These are phyloP conservation scores for Apostasia shenzhenica DNA, from an alignment of 106 monocot genomes.

Conservation along the genomic window DNA sequence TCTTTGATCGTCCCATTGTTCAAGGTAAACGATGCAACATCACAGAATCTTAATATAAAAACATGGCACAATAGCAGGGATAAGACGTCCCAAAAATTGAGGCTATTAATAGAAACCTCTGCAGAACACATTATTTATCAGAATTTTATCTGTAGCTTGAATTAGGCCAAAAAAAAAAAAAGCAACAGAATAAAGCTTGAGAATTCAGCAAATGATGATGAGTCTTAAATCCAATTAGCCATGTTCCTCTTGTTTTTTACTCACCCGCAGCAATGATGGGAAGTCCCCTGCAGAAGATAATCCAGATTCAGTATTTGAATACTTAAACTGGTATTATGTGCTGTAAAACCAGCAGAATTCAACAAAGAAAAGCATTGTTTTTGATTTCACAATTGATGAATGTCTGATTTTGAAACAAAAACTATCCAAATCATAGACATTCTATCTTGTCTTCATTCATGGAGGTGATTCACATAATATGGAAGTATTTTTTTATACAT, in stretches of 20 bases:
- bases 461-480: background rate
- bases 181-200: background rate
- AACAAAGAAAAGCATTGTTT: background rate
- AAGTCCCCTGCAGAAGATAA: conserved; percentile 6
- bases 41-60: too few species aligned
- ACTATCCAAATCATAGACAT: background rate
- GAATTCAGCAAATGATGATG: background rate
- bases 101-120: too few species aligned
- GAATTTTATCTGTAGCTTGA: too few species aligned
- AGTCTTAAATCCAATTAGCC: background rate
- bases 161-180: background rate
- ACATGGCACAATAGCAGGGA: too few species aligned
- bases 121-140: too few species aligned
- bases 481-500: too few species aligned
- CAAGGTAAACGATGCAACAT: too few species aligned
- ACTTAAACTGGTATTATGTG: too few species aligned
- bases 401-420: background rate
- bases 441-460: background rate
- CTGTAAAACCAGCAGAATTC: too few species aligned
- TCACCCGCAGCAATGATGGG: conserved; percentile 6
- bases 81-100: too few species aligned
- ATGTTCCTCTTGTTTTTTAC: background rate
- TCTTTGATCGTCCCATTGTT: too few species aligned
- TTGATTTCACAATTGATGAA: background rate
- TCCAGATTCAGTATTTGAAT: background rate